Evolutionary conservation across 1,284 basidiomycete species (phyloP).

Genomic region (Sanghuangporus sanghuang): DNA sequence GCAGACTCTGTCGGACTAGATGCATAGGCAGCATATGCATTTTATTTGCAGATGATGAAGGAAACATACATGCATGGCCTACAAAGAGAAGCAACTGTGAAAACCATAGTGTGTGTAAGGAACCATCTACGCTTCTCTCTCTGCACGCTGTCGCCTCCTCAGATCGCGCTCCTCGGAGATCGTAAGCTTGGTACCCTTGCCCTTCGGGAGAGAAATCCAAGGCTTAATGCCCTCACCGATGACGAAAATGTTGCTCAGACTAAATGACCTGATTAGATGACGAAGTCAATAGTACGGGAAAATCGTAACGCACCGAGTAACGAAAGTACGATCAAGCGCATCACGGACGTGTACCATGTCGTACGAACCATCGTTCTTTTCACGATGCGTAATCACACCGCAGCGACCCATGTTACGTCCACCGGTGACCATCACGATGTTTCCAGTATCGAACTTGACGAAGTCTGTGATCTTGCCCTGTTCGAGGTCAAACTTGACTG

Average conservation of each 20-base stretch:
- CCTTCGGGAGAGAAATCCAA: slow-evolving; percentile 96
- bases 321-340: slow-evolving; percentile 91
- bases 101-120: slow-evolving; percentile 9
- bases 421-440: slow-evolving; percentile 97
- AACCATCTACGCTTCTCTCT: slow-evolving; percentile 36
- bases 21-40: not conserved
- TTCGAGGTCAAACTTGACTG: slow-evolving; percentile 95
- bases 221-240: slow-evolving; percentile 95
- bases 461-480: slow-evolving; percentile 93
- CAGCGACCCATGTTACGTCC: slow-evolving; percentile 99
- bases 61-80: slow-evolving; percentile 15
- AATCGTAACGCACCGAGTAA: slow-evolving; percentile 74
- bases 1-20: not conserved
- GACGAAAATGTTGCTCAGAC: slow-evolving; percentile 96
- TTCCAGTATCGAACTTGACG: slow-evolving; percentile 96
- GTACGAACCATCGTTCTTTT: slow-evolving; percentile 97
- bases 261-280: slow-evolving; percentile 29
- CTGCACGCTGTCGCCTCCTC: slow-evolving; percentile 66
- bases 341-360: slow-evolving; percentile 98
- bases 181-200: slow-evolving; percentile 95
- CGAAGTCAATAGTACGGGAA: not conserved
- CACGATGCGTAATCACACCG: slow-evolving; percentile 92
- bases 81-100: slow-evolving; percentile 2
- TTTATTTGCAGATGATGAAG: not conserved
- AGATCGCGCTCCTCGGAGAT: slow-evolving; percentile 84